Base-by-base conservation (phyloP, 2,329 filamentous ascomycete species). In the Phialophora chinensis region DNA sequence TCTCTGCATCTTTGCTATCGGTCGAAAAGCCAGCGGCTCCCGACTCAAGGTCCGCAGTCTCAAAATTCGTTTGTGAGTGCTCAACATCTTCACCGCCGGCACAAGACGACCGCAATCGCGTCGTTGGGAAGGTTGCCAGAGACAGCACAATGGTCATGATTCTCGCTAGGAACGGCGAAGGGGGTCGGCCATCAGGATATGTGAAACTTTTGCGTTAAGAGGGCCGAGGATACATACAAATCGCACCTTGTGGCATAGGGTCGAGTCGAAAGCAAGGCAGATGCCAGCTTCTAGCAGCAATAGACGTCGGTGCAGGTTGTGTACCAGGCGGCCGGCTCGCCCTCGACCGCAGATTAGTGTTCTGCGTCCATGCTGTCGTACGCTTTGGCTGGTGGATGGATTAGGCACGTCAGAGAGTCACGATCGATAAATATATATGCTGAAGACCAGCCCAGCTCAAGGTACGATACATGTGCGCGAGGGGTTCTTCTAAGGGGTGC, bases 81-180 rank as follows among this genome's bases (percentile, higher is more conserved):
- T 27, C 31, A 20, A 25, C 47, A 7, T 12, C 60, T 38, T n/a
- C 6, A 20, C 64, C 64, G 31, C 67, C 64, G 7, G 52, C 10
- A 11, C 64, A 61, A 38, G 64, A 66, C 49, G 31, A 31, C 10
- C 64, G 64, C 8, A 69, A 67, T 42, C 57, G 31, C 4, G 63
- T 66, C 8, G 60, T 60, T 14, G 67, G 63, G 10, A 55, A 60
- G 33, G 33, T 69, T 54, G 67, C 67, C 20, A 66, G 67, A 57
- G 67, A 69, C 50, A 57, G 63, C 23, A 63, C 52, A 14, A 69
- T 65, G 67, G 56, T 69, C 60, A 60, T 69, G 54, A 49, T 66
- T 8, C 44, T 66, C 11, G 67, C 55, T 3, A 62, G 64, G 27
- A 42, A 44, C 47, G 38, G 59, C 6, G 25, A 38, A 55, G 42